phyloP scores from a whole-genome alignment of 352 stramenopile genomes.

The Phytophthora fragariae region DNA sequence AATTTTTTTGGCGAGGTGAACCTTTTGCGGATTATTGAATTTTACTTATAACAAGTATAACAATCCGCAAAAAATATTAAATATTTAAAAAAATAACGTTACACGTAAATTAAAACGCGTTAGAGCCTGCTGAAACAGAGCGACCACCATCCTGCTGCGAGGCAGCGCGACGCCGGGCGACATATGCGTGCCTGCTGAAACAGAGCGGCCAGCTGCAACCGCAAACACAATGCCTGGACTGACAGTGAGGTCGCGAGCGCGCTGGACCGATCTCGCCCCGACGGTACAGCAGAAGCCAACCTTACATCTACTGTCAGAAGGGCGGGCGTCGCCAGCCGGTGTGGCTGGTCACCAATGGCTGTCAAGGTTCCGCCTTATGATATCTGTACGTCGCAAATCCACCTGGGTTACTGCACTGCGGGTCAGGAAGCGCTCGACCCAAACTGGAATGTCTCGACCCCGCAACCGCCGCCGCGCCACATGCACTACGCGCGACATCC shows the following conservation, averaged over 20 bases:
- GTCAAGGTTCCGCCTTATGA: not conserved
- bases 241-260: not conserved
- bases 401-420: slow-evolving; percentile 3
- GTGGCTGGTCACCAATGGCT: not conserved
- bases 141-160: no score
- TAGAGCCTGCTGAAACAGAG: not conserved
- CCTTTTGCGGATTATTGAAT: not conserved
- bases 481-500: not conserved
- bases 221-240: not conserved
- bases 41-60: no score
- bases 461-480: not conserved
- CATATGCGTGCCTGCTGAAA: not conserved
- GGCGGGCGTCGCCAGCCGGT: not conserved
- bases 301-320: not conserved
- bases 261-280: slow-evolving; percentile 5
- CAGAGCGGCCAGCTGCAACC: not conserved
- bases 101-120: no score
- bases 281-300: no score
- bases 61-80: no score
- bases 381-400: slow-evolving; percentile 13
- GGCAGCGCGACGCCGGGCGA: not conserved
- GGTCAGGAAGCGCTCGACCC: slow-evolving; percentile 2
- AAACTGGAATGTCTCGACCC: not conserved
- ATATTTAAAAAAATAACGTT: no score
- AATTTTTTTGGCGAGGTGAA: no score